phyloP scores from a whole-genome alignment of 441 rosid genomes.

The Mallotus japonicus region DNA sequence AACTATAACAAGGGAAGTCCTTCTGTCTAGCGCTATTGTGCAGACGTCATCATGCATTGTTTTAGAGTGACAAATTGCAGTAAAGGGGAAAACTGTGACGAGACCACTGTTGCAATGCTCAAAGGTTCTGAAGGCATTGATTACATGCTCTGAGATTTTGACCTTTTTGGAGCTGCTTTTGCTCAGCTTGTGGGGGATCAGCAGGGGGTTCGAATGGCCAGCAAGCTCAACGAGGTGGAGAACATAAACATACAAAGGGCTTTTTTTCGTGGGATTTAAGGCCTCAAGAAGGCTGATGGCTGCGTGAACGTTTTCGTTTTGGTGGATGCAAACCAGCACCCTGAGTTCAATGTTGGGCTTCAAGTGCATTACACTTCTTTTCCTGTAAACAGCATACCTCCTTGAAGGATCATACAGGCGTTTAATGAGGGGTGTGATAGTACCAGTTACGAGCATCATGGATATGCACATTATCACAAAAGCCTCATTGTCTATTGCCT shows the following conservation, averaged over 20 bases:
- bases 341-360: constrained; percentile 35
- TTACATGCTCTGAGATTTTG: constrained; percentile 24
- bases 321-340: constrained; percentile 33
- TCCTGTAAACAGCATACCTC: constrained; percentile 33
- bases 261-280: constrained; percentile 23
- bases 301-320: constrained; percentile 27
- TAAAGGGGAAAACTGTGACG: constrained; percentile 18
- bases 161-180: neutral
- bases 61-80: constrained; percentile 30
- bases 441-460: constrained; percentile 32
- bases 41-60: constrained; percentile 38
- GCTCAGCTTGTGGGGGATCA: constrained; percentile 22
- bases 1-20: constrained; percentile 28
- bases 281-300: constrained; percentile 38
- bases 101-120: neutral
- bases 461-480: constrained; percentile 31
- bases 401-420: constrained; percentile 43
- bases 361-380: constrained; percentile 33
- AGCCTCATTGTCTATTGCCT: constrained; percentile 26
- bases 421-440: constrained; percentile 29
- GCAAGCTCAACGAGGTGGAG: constrained; percentile 34
- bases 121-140: constrained; percentile 30
- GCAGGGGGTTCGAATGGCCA: constrained; percentile 33
- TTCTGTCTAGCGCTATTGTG: constrained; percentile 27
- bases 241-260: constrained; percentile 21